A percentile compares a stretch with the other conserved stretches of the same genome.
Evolutionary conservation across 192 early-diverging fungal species (phyloP).

Genomic region (Globomyces pollinis-pini): DNA sequence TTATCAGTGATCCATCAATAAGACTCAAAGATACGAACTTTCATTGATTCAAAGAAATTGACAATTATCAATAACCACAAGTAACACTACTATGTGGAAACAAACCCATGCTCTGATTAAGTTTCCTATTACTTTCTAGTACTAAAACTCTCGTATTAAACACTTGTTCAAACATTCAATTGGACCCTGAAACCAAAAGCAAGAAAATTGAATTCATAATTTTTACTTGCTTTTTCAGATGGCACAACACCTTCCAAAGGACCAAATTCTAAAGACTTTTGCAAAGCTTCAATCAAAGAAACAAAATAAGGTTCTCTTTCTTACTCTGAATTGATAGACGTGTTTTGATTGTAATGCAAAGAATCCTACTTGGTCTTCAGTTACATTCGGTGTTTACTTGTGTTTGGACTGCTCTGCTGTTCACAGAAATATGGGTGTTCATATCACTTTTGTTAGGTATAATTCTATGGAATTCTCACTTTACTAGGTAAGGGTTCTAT

Average conservation of each 20-base stretch:
- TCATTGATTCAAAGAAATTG: too few species aligned
- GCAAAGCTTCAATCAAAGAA: conserved; percentile 7
- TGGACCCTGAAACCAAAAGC: too few species aligned
- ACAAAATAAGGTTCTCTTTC: neutral
- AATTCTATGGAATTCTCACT: conserved; percentile 2
- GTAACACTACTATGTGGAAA: too few species aligned
- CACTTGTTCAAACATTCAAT: too few species aligned
- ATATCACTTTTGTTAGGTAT: conserved; percentile 92
- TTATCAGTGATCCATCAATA: too few species aligned
- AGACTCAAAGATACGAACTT: too few species aligned
- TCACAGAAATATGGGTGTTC: conserved; percentile 95
- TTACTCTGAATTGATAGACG: conserved; percentile 38
- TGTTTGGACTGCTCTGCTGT: conserved; percentile 94
- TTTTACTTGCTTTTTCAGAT: neutral
- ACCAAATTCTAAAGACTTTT: conserved; percentile 9
- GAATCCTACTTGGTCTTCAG: conserved; percentile 91
- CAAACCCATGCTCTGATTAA: too few species aligned
- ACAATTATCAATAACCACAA: too few species aligned
- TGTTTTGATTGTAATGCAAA: conserved; percentile 96
- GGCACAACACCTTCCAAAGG: neutral
- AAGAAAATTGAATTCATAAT: too few species aligned
- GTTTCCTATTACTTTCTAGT: too few species aligned
- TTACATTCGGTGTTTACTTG: conserved; percentile 90
- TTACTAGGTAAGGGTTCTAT: conserved; percentile 5
- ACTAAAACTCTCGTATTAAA: too few species aligned